These are phyloP conservation scores for Hanseniaspora lindneri DNA, from an alignment of 805 yeast species.

Conservation along the genomic window DNA sequence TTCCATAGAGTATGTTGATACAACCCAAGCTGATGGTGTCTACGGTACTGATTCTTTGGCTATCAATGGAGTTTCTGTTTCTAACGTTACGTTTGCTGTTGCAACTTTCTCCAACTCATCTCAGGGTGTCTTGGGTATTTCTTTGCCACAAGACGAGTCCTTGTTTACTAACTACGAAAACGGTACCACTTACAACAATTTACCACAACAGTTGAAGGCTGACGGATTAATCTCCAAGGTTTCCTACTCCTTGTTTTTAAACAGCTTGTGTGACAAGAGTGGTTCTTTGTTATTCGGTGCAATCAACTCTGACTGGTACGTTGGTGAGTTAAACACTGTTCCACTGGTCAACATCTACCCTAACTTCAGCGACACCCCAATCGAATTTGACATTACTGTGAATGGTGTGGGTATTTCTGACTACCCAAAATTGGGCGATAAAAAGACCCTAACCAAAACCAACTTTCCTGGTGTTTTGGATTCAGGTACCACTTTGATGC, in stretches of 20 bases:
- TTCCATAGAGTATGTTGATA: slow-evolving; percentile 41
- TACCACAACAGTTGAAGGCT: slow-evolving; percentile 44
- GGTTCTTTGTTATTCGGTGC: slow-evolving; percentile 41
- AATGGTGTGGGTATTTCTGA: slow-evolving; percentile 28
- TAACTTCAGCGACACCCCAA: slow-evolving; percentile 17
- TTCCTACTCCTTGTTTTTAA: slow-evolving; percentile 49
- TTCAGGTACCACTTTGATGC: slow-evolving; percentile 36
- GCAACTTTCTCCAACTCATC: slow-evolving; percentile 29
- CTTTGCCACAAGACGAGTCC: slow-evolving; percentile 49
- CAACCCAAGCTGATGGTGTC: slow-evolving; percentile 37
- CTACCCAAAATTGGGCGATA: slow-evolving; percentile 19
- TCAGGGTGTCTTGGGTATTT: slow-evolving; percentile 40
- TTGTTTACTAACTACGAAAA: slow-evolving; percentile 19
- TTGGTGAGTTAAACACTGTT: slow-evolving; percentile 28
- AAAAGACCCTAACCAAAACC: slow-evolving; percentile 24
- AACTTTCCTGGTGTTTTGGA: slow-evolving; percentile 34
- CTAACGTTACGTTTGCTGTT: slow-evolving; percentile 28
- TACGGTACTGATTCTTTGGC: slow-evolving; percentile 37
- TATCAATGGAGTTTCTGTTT: slow-evolving; percentile 25
- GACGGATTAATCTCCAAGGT: slow-evolving; percentile 42
- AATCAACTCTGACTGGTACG: slow-evolving; percentile 32
- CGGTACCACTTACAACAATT: slow-evolving; percentile 40
- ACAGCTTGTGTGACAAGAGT: slow-evolving; percentile 30
- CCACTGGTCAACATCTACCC: slow-evolving; percentile 23
- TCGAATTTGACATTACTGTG: slow-evolving; percentile 29